Evolutionary conservation across 306 rosid genomes (phyloP).

Genomic region (Citrullus mucosospermus): DNA sequence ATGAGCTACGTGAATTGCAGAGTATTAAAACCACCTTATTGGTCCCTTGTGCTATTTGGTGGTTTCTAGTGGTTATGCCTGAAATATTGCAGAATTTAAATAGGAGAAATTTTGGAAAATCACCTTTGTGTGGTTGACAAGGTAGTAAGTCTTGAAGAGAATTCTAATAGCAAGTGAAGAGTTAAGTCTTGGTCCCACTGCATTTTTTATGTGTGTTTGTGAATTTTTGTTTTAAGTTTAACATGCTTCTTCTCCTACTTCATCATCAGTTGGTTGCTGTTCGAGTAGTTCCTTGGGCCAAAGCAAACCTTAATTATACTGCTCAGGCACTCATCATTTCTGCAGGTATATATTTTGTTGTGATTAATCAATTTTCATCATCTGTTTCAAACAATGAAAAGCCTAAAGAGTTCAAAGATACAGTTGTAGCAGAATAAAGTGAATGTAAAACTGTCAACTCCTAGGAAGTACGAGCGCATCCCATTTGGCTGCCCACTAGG

Average conservation of each 20-base stretch:
- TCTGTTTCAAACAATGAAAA: background rate
- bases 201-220: background rate
- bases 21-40: background rate
- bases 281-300: slow-evolving; percentile 88
- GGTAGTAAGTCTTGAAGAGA: background rate
- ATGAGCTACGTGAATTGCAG: background rate
- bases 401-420: background rate
- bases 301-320: slow-evolving; percentile 80
- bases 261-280: slow-evolving; percentile 56
- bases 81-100: background rate
- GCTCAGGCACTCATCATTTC: slow-evolving; percentile 93
- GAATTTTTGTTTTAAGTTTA: background rate
- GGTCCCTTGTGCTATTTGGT: background rate
- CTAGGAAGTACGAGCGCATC: background rate
- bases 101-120: background rate
- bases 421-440: background rate
- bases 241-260: background rate
- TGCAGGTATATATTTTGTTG: slow-evolving; percentile 46
- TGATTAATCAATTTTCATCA: background rate
- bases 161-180: background rate
- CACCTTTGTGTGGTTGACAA: background rate
- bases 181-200: background rate
- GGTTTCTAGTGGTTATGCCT: background rate
- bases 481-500: background rate
- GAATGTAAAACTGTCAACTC: background rate